Base-by-base conservation (phyloP, 306 rosid genomes). In the Prinsepia uniflora region DNA sequence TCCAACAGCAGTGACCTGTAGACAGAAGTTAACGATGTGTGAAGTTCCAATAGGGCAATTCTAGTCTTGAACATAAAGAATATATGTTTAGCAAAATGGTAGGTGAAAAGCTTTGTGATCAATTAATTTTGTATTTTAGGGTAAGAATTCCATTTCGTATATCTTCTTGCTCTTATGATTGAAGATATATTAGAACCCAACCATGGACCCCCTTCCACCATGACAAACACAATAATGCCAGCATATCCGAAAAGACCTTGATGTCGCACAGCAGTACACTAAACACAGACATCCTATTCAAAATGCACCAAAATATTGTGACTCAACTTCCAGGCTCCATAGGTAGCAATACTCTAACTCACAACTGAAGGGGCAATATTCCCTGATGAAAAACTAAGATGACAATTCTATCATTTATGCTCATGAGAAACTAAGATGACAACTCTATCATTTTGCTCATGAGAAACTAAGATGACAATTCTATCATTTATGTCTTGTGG, bases 1-100 rank as follows among this genome's bases (percentile, higher is more conserved):
- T 50, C 99, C 99, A 71, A 94, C 91, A 13, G 99, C 99, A 63
- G 99, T 94, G 78, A 94, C 92, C 99, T 94, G 88, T 36, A 57
- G 68, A 56, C 75, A 75, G 67, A 76, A 74, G 68, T 78, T 59
- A 72, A 40, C 66, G 47, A 17, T 12, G 14, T 19, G 58, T 77
- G 11, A 48, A 50, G 53, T 73, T 72, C 62, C 74, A 76, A 79
- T 18, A 72, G 53, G 68, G 43, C 63, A 74, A 14, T 44, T 34
- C 44, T 24, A 41, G 57, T 14, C 56, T 66, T 14, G 57, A 45
- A 64, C 52, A 42, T 42, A 4, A 46, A 49, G 55, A 18, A 49
- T 49, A 49, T 11, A 49, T 14, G 34, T 49, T 67, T 67, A 8
- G 44, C 57, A 13, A 67, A 39, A 45, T 53, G 5, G 18, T 53